Evolutionary conservation across 2,329 filamentous ascomycete species (phyloP), one percentile per base, ranked within the genome.

Genomic region (Keithomyces neogunnii): DNA sequence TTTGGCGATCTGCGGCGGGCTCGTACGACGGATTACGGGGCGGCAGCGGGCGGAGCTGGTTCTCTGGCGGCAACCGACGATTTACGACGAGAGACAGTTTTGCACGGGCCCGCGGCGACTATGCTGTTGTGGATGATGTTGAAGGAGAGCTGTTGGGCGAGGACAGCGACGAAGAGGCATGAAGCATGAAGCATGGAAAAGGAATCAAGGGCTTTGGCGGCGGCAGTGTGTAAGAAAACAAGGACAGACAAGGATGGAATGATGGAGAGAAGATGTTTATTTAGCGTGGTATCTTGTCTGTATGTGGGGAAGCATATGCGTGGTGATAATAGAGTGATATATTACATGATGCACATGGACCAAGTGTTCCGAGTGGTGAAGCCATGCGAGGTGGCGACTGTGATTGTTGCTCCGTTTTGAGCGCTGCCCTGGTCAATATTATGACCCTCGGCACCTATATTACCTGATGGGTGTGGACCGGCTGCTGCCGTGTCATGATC

Each of bases 61-160:
- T 78, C 47, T 70, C 71, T n/a, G 74, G 80, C 13, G 77, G 80
- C 3, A 78, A 80, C 36, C 75, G 86, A 54, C 82, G 85, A 51
- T 99, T 95, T 66, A 93, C 90, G 13, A 95, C 88, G 47, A 77
- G 95, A 53, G 88, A 88, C 62, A 92, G 88, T 55, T 99, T 99
- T 70, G 87, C 90, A 4, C 81, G 90, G 51, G 86, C 89, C 1
- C 80, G 88, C 51, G 85, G 87, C n/a, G 89, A 96, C 67, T 97
- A 97, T 67, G 82, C 85, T 13, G 79, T 86, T 61, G 89, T 96
- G 48, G 90, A 95, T 61, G 88, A 93, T 48, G 93, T 97, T 64
- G 93, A 97, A 66, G 92, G 92, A 47, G 92, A 97, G 73, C 73
- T 99, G 59, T 72, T 99, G 36, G 93, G 93, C 1, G 92, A 96